Conservation (phyloP, 139 green algal species). For the Chlamydomonas schloesseri region DNA sequence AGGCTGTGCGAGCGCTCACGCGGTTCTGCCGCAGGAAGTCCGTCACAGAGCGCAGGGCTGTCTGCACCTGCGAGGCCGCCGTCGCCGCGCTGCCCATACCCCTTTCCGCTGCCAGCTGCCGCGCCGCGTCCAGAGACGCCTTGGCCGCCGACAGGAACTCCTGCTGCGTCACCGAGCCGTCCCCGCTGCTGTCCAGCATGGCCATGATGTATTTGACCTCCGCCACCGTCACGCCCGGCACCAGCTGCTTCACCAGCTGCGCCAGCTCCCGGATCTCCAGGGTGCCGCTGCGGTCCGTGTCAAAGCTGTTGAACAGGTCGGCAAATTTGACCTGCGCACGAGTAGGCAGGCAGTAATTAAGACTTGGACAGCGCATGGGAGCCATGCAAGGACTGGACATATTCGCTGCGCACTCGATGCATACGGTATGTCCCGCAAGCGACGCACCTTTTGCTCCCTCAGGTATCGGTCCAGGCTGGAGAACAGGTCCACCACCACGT, state of each 20-base stretch:
- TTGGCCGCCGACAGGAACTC: constrained; percentile 54
- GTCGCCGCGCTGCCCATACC: neutral
- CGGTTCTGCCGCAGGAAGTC: constrained; percentile 23
- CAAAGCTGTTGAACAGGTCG: constrained; percentile 45
- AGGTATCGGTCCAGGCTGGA: constrained; percentile 43
- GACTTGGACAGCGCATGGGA: too few species aligned
- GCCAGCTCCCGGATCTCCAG: constrained; percentile 43
- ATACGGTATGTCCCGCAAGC: too few species aligned
- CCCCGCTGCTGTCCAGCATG: constrained; percentile 52
- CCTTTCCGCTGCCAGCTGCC: constrained; percentile 10
- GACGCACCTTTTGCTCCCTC: constrained; percentile 26
- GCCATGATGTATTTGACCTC: constrained; percentile 52
- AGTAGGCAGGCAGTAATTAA: too few species aligned
- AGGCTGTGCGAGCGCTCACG: constrained; percentile 7
- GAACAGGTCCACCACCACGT: constrained; percentile 39
- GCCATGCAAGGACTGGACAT: too few species aligned
- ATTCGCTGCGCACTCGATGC: too few species aligned
- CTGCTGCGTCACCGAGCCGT: constrained; percentile 39
- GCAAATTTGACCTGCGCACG: constrained; percentile 40
- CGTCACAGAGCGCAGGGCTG: constrained; percentile 6
- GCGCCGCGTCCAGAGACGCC: constrained; percentile 24
- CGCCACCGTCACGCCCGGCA: constrained; percentile 13
- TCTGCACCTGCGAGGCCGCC: neutral
- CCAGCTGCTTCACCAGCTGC: constrained; percentile 44
- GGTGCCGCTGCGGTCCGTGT: constrained; percentile 36